Evolutionary conservation across 257 asterid genomes (phyloP).

Genomic region (Solanum paucissectum): DNA sequence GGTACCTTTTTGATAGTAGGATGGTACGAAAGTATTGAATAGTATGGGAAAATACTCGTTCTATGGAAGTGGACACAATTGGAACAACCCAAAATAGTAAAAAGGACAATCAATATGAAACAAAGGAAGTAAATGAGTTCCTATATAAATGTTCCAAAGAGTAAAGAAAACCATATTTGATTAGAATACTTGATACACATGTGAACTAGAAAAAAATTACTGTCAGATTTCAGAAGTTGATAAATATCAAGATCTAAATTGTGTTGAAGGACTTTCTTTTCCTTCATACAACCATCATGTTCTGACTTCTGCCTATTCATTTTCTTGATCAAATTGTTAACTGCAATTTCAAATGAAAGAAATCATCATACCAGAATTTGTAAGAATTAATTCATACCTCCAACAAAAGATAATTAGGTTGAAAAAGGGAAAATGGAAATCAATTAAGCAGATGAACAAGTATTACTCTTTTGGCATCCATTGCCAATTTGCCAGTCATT

Average conservation of each 20-base stretch:
- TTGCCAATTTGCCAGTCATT: neutral
- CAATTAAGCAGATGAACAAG: neutral
- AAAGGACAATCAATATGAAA: neutral
- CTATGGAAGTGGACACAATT: neutral
- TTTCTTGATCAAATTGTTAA: neutral
- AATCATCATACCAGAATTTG: neutral
- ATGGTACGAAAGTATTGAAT: neutral
- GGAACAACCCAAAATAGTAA: neutral
- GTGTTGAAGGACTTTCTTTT: neutral
- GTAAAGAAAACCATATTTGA: neutral
- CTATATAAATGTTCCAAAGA: neutral
- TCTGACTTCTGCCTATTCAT: neutral
- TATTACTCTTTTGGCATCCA: neutral
- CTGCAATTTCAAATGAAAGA: neutral
- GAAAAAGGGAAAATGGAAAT: neutral
- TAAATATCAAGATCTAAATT: neutral
- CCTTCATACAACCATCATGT: neutral
- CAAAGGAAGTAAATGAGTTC: neutral
- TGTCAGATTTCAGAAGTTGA: neutral
- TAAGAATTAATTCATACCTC: neutral
- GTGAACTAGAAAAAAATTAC: neutral
- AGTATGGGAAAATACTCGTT: neutral
- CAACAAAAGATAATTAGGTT: neutral
- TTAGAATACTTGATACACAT: neutral
- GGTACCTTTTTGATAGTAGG: neutral